phyloP scores from a whole-genome alignment of 2,329 filamentous ascomycete genomes.

The Curvularia eragrostidis region DNA sequence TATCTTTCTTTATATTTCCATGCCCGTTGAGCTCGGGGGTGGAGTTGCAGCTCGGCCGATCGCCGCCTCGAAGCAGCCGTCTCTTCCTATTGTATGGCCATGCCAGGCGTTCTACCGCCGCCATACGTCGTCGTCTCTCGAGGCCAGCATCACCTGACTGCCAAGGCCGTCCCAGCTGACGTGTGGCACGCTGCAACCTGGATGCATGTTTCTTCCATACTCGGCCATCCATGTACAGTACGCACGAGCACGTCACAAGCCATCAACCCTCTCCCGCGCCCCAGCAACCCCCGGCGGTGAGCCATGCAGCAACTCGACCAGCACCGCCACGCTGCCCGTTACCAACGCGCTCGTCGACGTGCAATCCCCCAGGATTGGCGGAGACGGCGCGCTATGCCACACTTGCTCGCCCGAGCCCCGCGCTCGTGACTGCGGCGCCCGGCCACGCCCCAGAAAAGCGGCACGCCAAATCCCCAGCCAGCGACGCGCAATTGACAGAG shows the following conservation, averaged over 20 bases:
- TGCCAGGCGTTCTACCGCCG: background rate
- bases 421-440: slow-evolving; percentile 17
- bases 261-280: background rate
- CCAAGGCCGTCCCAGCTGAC: background rate
- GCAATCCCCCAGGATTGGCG: background rate
- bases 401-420: slow-evolving; percentile 10
- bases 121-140: background rate
- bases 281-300: background rate
- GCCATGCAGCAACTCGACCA: background rate
- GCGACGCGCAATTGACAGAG: slow-evolving; percentile 1
- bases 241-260: background rate
- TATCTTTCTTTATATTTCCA: background rate
- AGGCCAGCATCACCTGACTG: background rate
- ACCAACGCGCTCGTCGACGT: background rate
- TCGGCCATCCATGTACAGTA: too few relatives aligned
- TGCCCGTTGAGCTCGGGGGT: too few relatives aligned
- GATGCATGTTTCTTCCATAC: too few relatives aligned
- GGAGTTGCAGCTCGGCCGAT: background rate
- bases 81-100: background rate
- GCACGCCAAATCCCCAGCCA: slow-evolving; percentile 5
- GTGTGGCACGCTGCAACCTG: too few relatives aligned
- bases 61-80: background rate
- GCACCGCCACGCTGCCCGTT: background rate
- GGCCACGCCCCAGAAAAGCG: background rate
- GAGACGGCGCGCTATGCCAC: slow-evolving; percentile 3